A percentile compares a stretch with the other conserved stretches of the same genome.
phyloP scores from a whole-genome alignment of 164 flowering plant species.

The Pachysandra terminalis region DNA sequence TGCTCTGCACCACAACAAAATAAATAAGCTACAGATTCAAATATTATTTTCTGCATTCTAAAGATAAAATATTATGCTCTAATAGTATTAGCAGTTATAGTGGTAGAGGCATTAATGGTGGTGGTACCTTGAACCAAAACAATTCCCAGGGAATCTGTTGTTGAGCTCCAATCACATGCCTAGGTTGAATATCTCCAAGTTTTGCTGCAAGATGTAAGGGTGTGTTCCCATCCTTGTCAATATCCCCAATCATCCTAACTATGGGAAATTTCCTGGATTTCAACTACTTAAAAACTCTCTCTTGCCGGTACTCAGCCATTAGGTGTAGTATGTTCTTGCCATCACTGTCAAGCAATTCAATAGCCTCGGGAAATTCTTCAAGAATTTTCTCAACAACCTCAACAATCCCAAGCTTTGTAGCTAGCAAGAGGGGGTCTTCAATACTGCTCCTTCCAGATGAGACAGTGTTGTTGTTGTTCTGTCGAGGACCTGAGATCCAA shows the following conservation, averaged over 20 bases:
- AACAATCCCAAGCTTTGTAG: neutral
- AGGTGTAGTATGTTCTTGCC: neutral
- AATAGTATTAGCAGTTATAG: neutral
- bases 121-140: constrained; percentile 1
- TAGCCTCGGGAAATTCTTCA: constrained; percentile 1
- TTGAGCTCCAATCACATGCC: neutral
- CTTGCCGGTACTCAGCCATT: neutral
- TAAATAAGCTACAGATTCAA: neutral
- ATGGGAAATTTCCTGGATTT: neutral
- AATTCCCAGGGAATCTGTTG: neutral
- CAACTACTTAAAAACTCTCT: neutral
- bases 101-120: neutral
- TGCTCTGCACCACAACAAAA: neutral
- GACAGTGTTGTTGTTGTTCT: neutral
- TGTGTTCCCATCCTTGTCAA: constrained; percentile 3
- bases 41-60: no score
- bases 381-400: neutral
- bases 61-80: no score
- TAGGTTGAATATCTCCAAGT: neutral
- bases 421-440: neutral
- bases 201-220: constrained; percentile 3
- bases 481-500: neutral
- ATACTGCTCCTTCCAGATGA: neutral
- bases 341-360: neutral
- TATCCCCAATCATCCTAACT: neutral